Conservation (phyloP, 345 rosid species). For the Euphorbia tirucalli region DNA sequence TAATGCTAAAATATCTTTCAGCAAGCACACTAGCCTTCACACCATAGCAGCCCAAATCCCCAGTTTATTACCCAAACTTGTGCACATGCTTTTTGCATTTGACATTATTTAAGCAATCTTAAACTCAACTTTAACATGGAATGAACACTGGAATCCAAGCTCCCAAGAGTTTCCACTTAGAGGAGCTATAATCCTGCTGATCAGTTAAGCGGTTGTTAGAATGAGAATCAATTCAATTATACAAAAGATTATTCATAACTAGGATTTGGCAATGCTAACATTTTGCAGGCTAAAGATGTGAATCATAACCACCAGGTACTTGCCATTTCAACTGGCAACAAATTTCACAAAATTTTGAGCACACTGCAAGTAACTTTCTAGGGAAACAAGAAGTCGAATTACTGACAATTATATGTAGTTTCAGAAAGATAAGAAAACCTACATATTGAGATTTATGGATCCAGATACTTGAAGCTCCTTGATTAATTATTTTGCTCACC, state of each 20-base stretch:
- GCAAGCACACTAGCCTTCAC: too few relatives aligned
- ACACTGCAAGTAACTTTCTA: not conserved
- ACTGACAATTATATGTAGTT: not conserved
- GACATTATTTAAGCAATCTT: not conserved
- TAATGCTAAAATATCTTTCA: too few relatives aligned
- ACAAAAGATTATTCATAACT: not conserved
- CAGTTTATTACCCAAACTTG: not conserved
- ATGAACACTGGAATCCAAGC: not conserved
- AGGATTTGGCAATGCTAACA: not conserved
- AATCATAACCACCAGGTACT: not conserved
- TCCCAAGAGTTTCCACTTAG: not conserved
- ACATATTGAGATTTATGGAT: not conserved
- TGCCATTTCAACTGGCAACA: slow-evolving; percentile 3
- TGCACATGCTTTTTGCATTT: not conserved
- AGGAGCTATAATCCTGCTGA: not conserved
- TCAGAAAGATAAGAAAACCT: not conserved
- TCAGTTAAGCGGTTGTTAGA: not conserved
- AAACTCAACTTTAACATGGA: not conserved
- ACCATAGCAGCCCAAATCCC: too few relatives aligned
- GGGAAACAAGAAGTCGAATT: not conserved
- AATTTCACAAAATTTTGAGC: not conserved
- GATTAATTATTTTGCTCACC: slow-evolving; percentile 18
- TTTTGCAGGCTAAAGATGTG: not conserved
- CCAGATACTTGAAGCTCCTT: not conserved
- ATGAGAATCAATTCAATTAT: not conserved